Evolutionary conservation across 2,329 filamentous ascomycete species (phyloP).

Genomic region (Alternaria sp.): DNA sequence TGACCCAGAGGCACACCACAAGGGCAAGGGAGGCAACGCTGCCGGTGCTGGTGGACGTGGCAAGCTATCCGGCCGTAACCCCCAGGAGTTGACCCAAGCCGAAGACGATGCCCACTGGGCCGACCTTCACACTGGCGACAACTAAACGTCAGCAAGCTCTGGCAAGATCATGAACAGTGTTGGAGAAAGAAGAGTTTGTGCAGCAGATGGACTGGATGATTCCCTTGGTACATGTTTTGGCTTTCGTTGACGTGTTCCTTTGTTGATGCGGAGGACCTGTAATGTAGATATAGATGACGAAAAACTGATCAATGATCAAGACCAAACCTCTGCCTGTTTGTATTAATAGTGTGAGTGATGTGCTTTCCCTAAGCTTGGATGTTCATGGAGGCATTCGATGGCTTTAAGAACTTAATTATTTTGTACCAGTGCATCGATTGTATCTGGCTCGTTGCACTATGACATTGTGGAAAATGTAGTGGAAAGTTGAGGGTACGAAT

Average conservation of each 20-base stretch:
- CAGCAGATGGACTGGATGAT: not conserved
- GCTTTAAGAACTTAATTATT: too few species aligned
- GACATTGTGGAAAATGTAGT: too few species aligned
- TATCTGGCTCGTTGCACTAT: too few species aligned
- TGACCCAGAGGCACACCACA: constrained; percentile 2
- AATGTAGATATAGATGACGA: constrained; percentile 1
- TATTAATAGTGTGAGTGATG: not conserved
- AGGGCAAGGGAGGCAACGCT: constrained; percentile 16
- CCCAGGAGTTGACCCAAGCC: not conserved
- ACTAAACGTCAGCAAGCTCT: not conserved
- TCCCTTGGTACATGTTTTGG: constrained; percentile 4
- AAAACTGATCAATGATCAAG: not conserved
- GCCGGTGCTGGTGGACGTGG: not conserved
- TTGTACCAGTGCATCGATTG: too few species aligned
- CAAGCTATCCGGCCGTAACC: constrained; percentile 1
- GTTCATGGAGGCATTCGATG: too few species aligned
- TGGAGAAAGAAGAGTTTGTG: not conserved
- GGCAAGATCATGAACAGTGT: not conserved
- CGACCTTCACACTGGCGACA: constrained; percentile 1
- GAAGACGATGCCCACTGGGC: constrained; percentile 1
- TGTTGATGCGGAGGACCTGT: not conserved
- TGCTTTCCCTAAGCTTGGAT: too few species aligned
- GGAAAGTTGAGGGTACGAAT: too few species aligned
- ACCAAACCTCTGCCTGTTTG: not conserved
- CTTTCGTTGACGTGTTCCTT: not conserved